phyloP scores from a whole-genome alignment of 768 basidiomycete genomes.

The Glaciozyma martinii region DNA sequence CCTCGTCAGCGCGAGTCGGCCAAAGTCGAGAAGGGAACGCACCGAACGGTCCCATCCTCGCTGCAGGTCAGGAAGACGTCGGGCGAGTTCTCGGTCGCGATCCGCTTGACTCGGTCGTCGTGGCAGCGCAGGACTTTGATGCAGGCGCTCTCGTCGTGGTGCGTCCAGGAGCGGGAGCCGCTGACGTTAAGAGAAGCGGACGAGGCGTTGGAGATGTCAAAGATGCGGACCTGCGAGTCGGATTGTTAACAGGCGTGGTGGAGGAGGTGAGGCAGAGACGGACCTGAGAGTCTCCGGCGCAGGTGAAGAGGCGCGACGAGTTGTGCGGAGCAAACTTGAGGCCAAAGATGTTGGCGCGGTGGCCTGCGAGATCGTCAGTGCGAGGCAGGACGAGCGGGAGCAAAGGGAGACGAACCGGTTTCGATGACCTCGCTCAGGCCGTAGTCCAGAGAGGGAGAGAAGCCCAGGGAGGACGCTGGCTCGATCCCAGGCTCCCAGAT shows the following conservation, averaged over 20 bases:
- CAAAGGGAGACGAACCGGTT: neutral
- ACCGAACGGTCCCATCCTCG: conserved; percentile 34
- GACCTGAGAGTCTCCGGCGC: conserved; percentile 24
- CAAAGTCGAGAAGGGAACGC: neutral
- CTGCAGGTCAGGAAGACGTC: conserved; percentile 32
- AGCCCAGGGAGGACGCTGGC: neutral
- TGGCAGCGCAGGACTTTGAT: conserved; percentile 31
- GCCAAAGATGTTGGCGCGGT: conserved; percentile 33
- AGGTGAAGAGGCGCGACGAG: conserved; percentile 18
- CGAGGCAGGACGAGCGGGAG: no score
- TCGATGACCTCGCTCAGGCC: conserved; percentile 17
- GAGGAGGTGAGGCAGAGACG: neutral
- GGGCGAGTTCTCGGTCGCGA: conserved; percentile 24
- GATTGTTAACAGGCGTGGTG: neutral
- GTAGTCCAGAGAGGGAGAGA: neutral
- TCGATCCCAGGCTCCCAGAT: conserved; percentile 20
- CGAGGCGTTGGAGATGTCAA: conserved; percentile 22
- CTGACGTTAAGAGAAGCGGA: neutral
- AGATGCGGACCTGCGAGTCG: conserved; percentile 26
- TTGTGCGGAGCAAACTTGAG: conserved; percentile 27
- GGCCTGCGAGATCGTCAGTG: conserved; percentile 7
- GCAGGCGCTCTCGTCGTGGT: conserved; percentile 10
- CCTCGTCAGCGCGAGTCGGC: neutral
- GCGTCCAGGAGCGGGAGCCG: conserved; percentile 1
- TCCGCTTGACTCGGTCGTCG: conserved; percentile 30